Evolutionary conservation across 192 early-diverging fungal genomes (phyloP).

Genomic region (Coemansia sp.): DNA sequence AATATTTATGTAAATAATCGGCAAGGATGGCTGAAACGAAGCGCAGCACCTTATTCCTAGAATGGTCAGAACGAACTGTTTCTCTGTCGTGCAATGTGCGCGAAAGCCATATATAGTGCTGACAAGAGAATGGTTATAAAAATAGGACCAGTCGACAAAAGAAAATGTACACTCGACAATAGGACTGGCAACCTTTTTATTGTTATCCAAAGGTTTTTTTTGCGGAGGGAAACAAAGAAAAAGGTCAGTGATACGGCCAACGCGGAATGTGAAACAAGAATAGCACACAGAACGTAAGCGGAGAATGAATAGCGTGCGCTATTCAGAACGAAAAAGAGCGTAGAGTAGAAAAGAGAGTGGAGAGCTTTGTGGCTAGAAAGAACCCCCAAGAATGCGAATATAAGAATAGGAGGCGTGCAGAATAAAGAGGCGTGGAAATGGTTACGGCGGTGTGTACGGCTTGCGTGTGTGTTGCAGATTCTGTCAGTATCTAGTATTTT

Average conservation of each 20-base stretch:
- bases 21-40: neutral
- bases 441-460: slow-evolving; percentile 1
- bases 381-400: neutral
- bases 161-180: neutral
- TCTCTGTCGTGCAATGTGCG: neutral
- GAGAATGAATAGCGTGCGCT: neutral
- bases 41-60: neutral
- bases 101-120: neutral
- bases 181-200: neutral
- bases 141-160: neutral
- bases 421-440: neutral
- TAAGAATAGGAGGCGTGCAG: slow-evolving; percentile 4
- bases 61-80: neutral
- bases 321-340: neutral
- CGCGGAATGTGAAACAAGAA: slow-evolving; percentile 5
- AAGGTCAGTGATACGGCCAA: neutral
- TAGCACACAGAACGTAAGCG: neutral
- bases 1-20: neutral
- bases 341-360: neutral
- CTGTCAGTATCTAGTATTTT: neutral
- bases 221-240: neutral
- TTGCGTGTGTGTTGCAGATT: slow-evolving; percentile 2
- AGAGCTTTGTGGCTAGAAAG: neutral
- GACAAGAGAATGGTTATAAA: slow-evolving; percentile 4
- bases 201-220: neutral